Evolutionary conservation across 768 basidiomycete genomes (phyloP), one percentile per base, ranked within the genome.

Genomic region (Grammothele lineata): DNA sequence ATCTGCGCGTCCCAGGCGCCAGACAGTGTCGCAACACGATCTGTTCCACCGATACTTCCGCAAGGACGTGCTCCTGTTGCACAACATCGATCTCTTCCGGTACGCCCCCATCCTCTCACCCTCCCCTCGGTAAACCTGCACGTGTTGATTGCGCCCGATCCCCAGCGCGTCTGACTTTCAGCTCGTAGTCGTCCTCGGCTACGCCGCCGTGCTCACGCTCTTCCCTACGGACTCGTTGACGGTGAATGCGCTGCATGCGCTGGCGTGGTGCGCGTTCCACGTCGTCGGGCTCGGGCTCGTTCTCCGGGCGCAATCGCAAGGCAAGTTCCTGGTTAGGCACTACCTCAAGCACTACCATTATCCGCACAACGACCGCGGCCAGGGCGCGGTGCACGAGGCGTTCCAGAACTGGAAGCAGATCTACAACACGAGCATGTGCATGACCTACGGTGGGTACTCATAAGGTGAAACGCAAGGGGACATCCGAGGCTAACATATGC

Each of bases 281-380:
- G 87, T 84, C 25, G 79, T 94, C 53, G 93, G 87, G 1, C 76
- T 98, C 14, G 96, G 96, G 0, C 66, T 85, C 32, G 71, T 95
- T 15, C 74, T 99, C 33, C 80, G 80, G 18, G 88, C 85, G 1
- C 96, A 99, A 66, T 85, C 87, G 55, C 75, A 83, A 63, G 78
- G 68, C 63, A 94, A 93, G 64, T 96, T 87, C 70, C 68, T 97
- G 32, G 96, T 98, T 22, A 71, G 92, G 54, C 96, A 99, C 64
- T 98, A 87, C 62, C 67, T 96, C 57, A 92, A 95, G 72, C 83
- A 97, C 60, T 99, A 98, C 60, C 83, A 92, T 57, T 98, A 97
- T 64, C 77, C 83, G 11, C 71, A 73, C 37, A 73, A 80, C 48
- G 83, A 87, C 45, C 78, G 76, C 14, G 81, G 78, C 4, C 75